phyloP scores from a whole-genome alignment of 1,284 basidiomycete species.

The Leccinum pachyderme region DNA sequence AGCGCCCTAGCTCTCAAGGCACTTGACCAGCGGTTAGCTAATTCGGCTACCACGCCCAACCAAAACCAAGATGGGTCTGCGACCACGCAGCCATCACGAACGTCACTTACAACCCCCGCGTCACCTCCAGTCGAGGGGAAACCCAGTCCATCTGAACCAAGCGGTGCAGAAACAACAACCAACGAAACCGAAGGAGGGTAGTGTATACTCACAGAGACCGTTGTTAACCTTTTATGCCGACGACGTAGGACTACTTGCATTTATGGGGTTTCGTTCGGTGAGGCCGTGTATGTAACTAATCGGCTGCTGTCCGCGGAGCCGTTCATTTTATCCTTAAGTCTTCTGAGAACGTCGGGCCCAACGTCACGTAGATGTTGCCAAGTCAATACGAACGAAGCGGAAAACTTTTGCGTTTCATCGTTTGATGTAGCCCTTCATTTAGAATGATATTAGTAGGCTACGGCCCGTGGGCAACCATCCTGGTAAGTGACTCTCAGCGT shows the following conservation, averaged over 20 bases:
- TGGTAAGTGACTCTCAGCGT: too few species aligned
- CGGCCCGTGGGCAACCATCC: too few species aligned
- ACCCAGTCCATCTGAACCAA: conserved; percentile 31
- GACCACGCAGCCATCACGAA: conserved; percentile 34
- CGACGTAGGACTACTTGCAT: conserved; percentile 1
- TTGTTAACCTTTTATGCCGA: conserved; percentile 2
- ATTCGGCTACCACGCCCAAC: conserved; percentile 44
- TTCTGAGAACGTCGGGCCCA: conserved; percentile 20
- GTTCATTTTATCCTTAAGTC: conserved; percentile 32
- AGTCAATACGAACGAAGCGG: conserved; percentile 61
- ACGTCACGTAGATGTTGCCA: conserved; percentile 43
- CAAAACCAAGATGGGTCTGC: conserved; percentile 37
- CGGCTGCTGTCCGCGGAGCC: conserved; percentile 43
- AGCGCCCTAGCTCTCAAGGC: conserved; percentile 94
- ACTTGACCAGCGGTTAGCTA: conserved; percentile 87
- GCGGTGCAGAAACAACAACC: conserved; percentile 20
- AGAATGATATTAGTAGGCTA: conserved; percentile 55
- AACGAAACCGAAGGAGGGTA: conserved; percentile 26
- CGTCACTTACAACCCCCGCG: conserved; percentile 38
- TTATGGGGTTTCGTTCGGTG: conserved; percentile 62
- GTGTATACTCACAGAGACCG: conserved; percentile 8
- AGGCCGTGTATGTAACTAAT: conserved; percentile 56
- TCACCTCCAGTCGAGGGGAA: conserved; percentile 36
- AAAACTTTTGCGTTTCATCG: conserved; percentile 69
- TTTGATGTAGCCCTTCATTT: conserved; percentile 61